Evolutionary conservation across 495 filamentous ascomycete species (phyloP).

Genomic region (Durotheca rogersii): DNA sequence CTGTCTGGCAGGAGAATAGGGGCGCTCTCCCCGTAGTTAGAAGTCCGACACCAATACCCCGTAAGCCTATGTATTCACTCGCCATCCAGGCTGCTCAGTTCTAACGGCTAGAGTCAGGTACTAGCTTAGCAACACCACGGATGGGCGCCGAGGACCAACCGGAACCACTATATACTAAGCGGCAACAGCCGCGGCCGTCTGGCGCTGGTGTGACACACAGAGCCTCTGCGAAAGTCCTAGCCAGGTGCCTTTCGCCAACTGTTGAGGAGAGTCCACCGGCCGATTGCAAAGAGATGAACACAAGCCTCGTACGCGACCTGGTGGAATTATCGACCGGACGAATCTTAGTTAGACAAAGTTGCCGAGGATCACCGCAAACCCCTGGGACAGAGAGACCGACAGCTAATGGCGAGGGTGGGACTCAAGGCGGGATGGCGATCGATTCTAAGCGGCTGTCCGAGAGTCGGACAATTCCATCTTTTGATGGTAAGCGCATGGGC

Average conservation of each 20-base stretch:
- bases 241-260: conserved; percentile 36
- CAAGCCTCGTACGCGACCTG: background rate
- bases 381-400: background rate
- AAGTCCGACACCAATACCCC: conserved; percentile 35
- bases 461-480: background rate
- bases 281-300: background rate
- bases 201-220: conserved; percentile 23
- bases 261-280: conserved; percentile 34
- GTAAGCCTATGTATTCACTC: conserved; percentile 6
- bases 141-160: background rate
- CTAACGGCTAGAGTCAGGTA: conserved; percentile 6
- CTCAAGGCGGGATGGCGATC: background rate
- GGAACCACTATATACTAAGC: conserved; percentile 15
- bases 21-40: conserved; percentile 27
- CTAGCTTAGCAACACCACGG: conserved; percentile 1
- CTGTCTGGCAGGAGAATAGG: conserved; percentile 1
- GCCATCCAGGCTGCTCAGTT: too few species aligned
- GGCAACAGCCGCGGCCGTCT: conserved; percentile 30
- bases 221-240: conserved; percentile 19
- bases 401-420: background rate
- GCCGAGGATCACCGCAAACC: background rate
- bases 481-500: background rate
- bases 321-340: background rate
- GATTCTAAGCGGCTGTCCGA: background rate
- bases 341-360: background rate